Evolutionary conservation across 2,329 filamentous ascomycete genomes (phyloP).

Genomic region (Cadophora sp.): DNA sequence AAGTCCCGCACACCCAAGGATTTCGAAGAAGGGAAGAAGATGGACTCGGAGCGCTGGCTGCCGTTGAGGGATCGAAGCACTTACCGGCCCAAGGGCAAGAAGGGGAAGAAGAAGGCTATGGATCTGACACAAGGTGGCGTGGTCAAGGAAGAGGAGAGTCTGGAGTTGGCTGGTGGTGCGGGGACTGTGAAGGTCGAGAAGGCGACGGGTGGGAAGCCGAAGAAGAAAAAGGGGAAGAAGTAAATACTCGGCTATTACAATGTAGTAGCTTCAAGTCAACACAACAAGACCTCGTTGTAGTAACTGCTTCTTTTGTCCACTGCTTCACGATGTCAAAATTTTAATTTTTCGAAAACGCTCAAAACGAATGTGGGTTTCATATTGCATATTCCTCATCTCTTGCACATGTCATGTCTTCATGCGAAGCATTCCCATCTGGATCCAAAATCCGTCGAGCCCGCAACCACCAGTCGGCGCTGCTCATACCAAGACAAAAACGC

Average conservation of each 20-base stretch:
- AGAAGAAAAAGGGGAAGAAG: conserved; percentile 54
- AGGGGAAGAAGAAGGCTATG: conserved; percentile 82
- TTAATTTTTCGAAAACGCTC: neutral
- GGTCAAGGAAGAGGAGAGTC: conserved; percentile 74
- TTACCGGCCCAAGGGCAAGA: conserved; percentile 90
- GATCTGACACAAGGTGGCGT: conserved; percentile 86
- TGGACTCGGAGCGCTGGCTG: conserved; percentile 92
- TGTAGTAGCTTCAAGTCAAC: neutral
- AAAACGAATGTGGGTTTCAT: neutral
- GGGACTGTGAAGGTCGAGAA: conserved; percentile 70
- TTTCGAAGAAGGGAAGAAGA: conserved; percentile 77
- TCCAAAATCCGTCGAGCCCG: neutral
- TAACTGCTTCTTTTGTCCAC: neutral
- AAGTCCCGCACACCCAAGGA: conserved; percentile 73
- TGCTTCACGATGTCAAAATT: neutral
- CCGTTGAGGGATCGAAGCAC: conserved; percentile 87
- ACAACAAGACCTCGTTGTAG: neutral
- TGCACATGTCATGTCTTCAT: neutral
- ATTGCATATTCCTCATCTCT: neutral
- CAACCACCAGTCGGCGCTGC: neutral
- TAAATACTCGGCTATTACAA: conserved; percentile 37
- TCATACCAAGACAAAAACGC: neutral
- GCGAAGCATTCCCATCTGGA: neutral
- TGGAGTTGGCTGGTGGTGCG: conserved; percentile 68
- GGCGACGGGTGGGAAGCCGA: conserved; percentile 48